phyloP scores from a whole-genome alignment of 805 yeast genomes.

The Saccharomycopsis amapae region DNA sequence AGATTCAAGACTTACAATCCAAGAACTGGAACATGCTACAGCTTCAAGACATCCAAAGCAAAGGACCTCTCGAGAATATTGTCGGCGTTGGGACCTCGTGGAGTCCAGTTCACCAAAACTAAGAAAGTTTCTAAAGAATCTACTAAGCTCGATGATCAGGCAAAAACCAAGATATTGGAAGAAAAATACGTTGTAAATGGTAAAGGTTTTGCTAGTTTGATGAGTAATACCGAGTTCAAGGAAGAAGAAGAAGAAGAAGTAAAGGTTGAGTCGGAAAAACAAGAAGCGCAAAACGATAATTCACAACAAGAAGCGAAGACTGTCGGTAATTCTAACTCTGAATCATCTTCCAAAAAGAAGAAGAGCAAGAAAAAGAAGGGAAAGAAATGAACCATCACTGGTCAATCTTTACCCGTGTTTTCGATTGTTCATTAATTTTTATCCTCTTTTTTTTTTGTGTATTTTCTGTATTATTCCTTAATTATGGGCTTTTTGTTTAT shows the following conservation, averaged over 20 bases:
- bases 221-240: constrained; percentile 21
- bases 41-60: constrained; percentile 48
- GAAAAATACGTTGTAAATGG: constrained; percentile 18
- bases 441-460: no score
- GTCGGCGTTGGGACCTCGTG: constrained; percentile 67
- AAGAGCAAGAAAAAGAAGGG: constrained; percentile 27
- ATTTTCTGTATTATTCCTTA: no score
- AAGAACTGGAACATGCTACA: constrained; percentile 52
- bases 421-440: not conserved
- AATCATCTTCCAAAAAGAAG: constrained; percentile 20
- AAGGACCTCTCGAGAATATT: constrained; percentile 71
- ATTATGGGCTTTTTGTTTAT: no score
- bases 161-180: not conserved
- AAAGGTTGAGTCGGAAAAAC: constrained; percentile 24
- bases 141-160: no score
- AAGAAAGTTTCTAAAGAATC: constrained; percentile 1
- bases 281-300: constrained; percentile 18
- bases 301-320: constrained; percentile 18
- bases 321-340: constrained; percentile 14
- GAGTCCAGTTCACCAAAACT: constrained; percentile 36
- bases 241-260: constrained; percentile 8
- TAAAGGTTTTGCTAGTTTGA: constrained; percentile 19
- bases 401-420: not conserved
- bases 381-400: constrained; percentile 25
- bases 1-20: constrained; percentile 62